Percentiles rank a stretch among this genome's conserved stretches.
These are phyloP conservation scores for California macrophylla DNA, from an alignment of 441 rosid genomes.

Conservation along the genomic window DNA sequence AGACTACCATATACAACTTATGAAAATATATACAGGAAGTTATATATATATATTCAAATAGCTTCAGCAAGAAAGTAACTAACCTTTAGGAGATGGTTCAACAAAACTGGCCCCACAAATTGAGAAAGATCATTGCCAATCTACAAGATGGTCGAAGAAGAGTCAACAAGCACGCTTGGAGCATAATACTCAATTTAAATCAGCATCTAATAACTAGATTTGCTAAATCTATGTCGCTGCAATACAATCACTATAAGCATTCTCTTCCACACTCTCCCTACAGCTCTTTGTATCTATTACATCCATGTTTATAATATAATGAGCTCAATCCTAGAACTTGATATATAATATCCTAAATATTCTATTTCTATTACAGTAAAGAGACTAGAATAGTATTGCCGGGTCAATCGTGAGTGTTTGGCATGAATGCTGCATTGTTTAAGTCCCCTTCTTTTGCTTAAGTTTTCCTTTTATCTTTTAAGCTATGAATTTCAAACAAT, in stretches of 20 bases:
- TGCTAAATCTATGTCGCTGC: neutral
- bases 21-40: neutral
- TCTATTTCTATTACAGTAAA: neutral
- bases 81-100: conserved; percentile 84
- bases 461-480: neutral
- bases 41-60: conserved; percentile 12
- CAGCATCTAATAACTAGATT: neutral
- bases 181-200: neutral
- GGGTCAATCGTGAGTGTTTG: neutral
- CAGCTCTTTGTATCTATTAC: neutral
- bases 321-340: neutral
- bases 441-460: neutral
- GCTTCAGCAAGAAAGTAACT: conserved; percentile 16
- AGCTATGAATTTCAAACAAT: conserved; percentile 9
- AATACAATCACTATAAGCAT: neutral
- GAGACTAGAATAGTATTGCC: neutral
- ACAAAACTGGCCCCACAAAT: conserved; percentile 84
- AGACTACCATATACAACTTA: neutral
- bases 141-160: conserved; percentile 30
- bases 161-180: neutral
- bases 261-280: neutral
- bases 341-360: neutral
- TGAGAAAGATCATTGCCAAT: conserved; percentile 91
- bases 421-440: neutral
- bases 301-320: neutral